Conservation (phyloP, 495 filamentous ascomycete species). For the Neurospora pannonica region DNA sequence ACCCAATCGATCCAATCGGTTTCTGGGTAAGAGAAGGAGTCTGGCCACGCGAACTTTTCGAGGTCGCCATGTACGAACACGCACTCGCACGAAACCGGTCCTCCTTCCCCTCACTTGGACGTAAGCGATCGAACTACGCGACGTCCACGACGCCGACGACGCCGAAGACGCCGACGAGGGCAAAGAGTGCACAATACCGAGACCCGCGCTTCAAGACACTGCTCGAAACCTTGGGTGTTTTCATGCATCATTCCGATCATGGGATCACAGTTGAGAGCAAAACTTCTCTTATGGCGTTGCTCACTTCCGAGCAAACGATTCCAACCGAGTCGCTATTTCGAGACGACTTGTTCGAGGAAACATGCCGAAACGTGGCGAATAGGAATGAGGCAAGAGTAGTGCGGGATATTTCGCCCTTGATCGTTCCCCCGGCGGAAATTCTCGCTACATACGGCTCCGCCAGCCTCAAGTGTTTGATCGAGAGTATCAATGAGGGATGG, state of each 20-base stretch:
- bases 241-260: constrained; percentile 24
- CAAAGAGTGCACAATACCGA: constrained; percentile 32
- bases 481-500: constrained; percentile 37
- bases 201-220: constrained; percentile 21
- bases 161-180: no score
- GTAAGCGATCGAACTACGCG: neutral
- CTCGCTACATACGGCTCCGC: constrained; percentile 18
- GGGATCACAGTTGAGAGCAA: constrained; percentile 22
- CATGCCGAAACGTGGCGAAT: constrained; percentile 19
- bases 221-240: constrained; percentile 32
- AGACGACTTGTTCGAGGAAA: constrained; percentile 23
- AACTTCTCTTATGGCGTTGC: constrained; percentile 17
- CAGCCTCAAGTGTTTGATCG: constrained; percentile 25
- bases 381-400: constrained; percentile 30
- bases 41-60: neutral
- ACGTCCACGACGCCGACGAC: neutral
- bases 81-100: neutral
- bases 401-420: constrained; percentile 4
- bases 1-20: neutral
- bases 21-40: neutral
- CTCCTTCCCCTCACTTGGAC: no score
- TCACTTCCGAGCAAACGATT: constrained; percentile 19
- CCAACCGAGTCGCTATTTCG: constrained; percentile 28
- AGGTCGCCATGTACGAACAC: neutral
- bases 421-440: constrained; percentile 17